Conservation (phyloP, 2,329 filamentous ascomycete species). For the Cladophialophora bantiana region DNA sequence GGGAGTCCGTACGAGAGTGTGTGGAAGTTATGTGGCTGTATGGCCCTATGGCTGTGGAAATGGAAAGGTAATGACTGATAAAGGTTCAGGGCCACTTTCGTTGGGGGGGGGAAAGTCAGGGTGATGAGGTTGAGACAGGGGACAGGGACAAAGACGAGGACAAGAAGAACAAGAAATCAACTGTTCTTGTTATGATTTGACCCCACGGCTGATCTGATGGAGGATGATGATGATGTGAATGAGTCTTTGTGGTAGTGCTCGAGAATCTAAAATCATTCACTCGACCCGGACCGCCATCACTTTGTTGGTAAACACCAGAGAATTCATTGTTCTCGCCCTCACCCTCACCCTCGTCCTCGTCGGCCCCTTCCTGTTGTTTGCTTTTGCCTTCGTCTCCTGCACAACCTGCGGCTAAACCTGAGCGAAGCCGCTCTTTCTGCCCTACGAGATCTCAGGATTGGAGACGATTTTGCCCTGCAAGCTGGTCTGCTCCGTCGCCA, state of each 20-base stretch:
- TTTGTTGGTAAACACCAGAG: conserved; percentile 4
- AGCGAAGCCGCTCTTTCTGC: conserved; percentile 6
- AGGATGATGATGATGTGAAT: background rate
- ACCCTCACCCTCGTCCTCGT: conserved; percentile 16
- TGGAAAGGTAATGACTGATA: conserved; percentile 11
- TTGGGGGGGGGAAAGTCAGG: background rate
- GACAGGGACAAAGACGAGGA: background rate
- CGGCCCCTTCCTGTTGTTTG: conserved; percentile 11
- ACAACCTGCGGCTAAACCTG: conserved; percentile 5
- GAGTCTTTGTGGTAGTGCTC: conserved; percentile 10
- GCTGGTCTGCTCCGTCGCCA: background rate
- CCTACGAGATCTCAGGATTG: conserved; percentile 17
- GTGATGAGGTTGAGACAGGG: conserved; percentile 17
- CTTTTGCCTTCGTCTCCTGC: conserved; percentile 18
- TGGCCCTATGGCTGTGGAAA: background rate
- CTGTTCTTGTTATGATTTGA: background rate
- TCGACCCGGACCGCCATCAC: conserved; percentile 11
- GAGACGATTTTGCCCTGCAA: conserved; percentile 10
- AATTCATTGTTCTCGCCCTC: conserved; percentile 26
- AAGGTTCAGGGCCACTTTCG: conserved; percentile 14
- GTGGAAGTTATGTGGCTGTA: background rate
- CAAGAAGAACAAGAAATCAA: conserved; percentile 1
- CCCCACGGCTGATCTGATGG: conserved; percentile 20
- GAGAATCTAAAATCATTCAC: conserved; percentile 5
- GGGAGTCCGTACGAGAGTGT: background rate